Percentiles rank a stretch among this genome's conserved stretches.
Evolutionary conservation across 1,284 basidiomycete species (phyloP).

Genomic region (Phellopilus nigrolimitatus): DNA sequence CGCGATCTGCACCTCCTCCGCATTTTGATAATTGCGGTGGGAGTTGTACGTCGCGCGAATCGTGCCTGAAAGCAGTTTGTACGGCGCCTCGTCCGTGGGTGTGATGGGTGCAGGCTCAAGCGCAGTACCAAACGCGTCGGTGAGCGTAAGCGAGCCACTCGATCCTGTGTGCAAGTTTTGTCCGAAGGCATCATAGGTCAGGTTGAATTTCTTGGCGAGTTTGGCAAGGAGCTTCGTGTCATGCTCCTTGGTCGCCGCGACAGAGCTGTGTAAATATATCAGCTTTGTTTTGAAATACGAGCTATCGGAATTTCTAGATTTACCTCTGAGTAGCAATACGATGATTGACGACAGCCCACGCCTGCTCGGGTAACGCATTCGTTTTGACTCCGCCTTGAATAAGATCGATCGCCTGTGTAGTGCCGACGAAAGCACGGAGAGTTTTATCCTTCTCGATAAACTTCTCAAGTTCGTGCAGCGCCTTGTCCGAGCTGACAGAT

Average conservation of each 20-base stretch:
- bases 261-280: slow-evolving; percentile 32
- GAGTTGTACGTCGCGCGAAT: slow-evolving; percentile 43
- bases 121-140: slow-evolving; percentile 39
- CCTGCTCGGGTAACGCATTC: slow-evolving; percentile 55
- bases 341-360: slow-evolving; percentile 50
- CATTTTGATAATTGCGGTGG: slow-evolving; percentile 24
- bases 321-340: slow-evolving; percentile 43
- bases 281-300: no score
- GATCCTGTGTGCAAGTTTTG: slow-evolving; percentile 27
- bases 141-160: slow-evolving; percentile 36
- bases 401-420: slow-evolving; percentile 59
- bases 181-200: slow-evolving; percentile 45
- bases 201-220: slow-evolving; percentile 40
- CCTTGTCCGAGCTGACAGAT: slow-evolving; percentile 37
- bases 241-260: slow-evolving; percentile 38
- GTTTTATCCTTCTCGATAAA: slow-evolving; percentile 30
- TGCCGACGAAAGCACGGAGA: slow-evolving; percentile 38
- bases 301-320: no score
- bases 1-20: slow-evolving; percentile 35
- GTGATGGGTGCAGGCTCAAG: slow-evolving; percentile 56
- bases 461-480: slow-evolving; percentile 38
- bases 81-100: slow-evolving; percentile 42
- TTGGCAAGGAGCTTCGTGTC: slow-evolving; percentile 38
- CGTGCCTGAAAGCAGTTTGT: slow-evolving; percentile 43
- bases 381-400: slow-evolving; percentile 57